Evolutionary conservation across 192 early-diverging fungal genomes (phyloP).

Genomic region (Coemansia interrupta): DNA sequence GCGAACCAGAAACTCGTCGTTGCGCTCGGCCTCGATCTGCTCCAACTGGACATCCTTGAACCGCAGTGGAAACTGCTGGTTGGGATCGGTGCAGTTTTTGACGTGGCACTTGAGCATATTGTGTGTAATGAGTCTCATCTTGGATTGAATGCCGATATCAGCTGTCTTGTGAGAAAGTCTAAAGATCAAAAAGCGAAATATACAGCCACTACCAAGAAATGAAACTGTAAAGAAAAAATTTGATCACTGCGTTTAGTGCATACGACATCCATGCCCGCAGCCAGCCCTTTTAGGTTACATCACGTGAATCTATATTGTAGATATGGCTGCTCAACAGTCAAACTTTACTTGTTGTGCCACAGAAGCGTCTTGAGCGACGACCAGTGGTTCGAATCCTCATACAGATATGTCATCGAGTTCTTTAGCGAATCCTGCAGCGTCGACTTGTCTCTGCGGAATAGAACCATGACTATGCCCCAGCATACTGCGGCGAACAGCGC

Average conservation of each 20-base stretch:
- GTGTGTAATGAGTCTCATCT: conserved; percentile 91
- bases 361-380: conserved; percentile 67
- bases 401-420: conserved; percentile 93
- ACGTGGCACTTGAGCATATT: conserved; percentile 99
- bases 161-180: no score
- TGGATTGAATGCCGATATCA: neutral
- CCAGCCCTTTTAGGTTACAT: no score
- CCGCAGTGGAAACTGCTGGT: conserved; percentile 86
- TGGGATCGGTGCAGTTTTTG: conserved; percentile 79
- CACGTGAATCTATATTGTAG: no score
- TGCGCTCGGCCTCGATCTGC: conserved; percentile 81
- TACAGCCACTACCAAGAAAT: no score
- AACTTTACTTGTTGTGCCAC: conserved; percentile 75
- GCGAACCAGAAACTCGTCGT: conserved; percentile 76
- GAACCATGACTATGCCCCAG: conserved; percentile 95
- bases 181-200: no score
- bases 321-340: no score
- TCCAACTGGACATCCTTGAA: conserved; percentile 82
- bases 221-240: no score
- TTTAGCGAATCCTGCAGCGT: conserved; percentile 87
- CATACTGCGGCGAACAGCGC: conserved; percentile 88
- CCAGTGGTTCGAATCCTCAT: conserved; percentile 84
- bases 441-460: conserved; percentile 85
- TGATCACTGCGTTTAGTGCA: no score
- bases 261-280: no score